These are phyloP conservation scores for Letharia columbiana DNA, from an alignment of 495 filamentous ascomycete species.

Conservation along the genomic window DNA sequence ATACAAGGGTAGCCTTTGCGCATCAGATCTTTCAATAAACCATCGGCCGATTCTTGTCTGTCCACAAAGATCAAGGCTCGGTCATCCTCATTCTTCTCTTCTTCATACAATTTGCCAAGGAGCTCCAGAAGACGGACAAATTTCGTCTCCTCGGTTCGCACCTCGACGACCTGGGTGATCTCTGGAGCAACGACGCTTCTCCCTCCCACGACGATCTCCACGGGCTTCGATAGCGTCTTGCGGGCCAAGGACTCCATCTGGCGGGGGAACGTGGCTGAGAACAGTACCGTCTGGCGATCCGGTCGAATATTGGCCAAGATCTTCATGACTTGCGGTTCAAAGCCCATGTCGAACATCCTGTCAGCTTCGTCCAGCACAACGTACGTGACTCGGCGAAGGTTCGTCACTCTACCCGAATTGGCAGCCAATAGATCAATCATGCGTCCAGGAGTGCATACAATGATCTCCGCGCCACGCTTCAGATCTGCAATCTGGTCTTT, in stretches of 20 bases:
- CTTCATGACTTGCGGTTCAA: conserved; percentile 97
- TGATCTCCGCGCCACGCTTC: conserved; percentile 89
- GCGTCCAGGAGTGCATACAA: conserved; percentile 92
- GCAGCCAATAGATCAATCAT: conserved; percentile 92
- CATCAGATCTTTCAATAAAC: conserved; percentile 70
- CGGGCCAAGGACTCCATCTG: conserved; percentile 87
- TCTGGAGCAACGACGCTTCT: conserved; percentile 87
- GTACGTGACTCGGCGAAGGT: conserved; percentile 80
- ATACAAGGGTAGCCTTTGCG: conserved; percentile 87
- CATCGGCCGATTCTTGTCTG: conserved; percentile 87
- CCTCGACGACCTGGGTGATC: conserved; percentile 89
- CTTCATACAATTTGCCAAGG: conserved; percentile 76
- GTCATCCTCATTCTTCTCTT: conserved; percentile 72
- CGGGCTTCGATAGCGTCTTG: conserved; percentile 74
- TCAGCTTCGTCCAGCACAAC: conserved; percentile 95
- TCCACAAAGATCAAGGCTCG: conserved; percentile 90
- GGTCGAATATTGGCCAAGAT: conserved; percentile 86
- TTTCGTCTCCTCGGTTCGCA: conserved; percentile 74
- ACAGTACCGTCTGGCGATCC: conserved; percentile 85
- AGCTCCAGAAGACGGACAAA: conserved; percentile 77
- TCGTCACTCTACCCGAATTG: conserved; percentile 87
- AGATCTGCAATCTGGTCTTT: conserved; percentile 96
- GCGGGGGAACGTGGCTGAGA: conserved; percentile 93
- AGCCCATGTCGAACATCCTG: conserved; percentile 99
- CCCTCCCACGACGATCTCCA: conserved; percentile 89